Base-by-base conservation (phyloP, 441 rosid genomes). In the Pelargonium cotyledonis region DNA sequence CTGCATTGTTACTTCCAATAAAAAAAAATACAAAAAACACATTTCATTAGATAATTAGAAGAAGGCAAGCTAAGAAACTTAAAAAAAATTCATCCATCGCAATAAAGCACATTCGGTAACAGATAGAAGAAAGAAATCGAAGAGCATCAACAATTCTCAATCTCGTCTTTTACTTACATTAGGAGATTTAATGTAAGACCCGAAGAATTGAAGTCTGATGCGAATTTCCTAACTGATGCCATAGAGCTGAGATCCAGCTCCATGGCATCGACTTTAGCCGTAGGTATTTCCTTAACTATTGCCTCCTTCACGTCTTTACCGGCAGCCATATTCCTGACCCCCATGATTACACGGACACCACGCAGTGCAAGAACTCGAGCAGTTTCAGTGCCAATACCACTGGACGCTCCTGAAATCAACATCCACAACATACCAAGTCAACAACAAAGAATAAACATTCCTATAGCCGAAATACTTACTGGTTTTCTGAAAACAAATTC, bases 211-310 rank as follows among this genome's bases (percentile, higher is more conserved):
- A 81, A 91, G 6, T 84, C 82, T 18, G 86, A 77, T 0, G 89
- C 91, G 76, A 91, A 91, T 35, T 87, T 85, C 75, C 79, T 78
- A 8, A 91, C 89, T n/a, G 97, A 91, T 11, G 74, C 78, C 81
- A 86, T 49, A 3, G 91, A 91, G 75, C 86, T 85, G 38, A 91
- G 89, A 82, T 91, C 97, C 71, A 89, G 73, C 77, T 91, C 89
- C 95, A 89, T 85, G 68, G 83, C 83, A 68, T 89, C 91, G 16
- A 90, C 72, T 75, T 84, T 88, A 55, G 91, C 91, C 8, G 73
- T 63, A 38, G 95, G 92, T 61, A 78, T 80, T 72, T 85, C 78
- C 26, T 80, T 81, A 23, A 81, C 63, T 38, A 90, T 85, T 51
- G 81, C 68, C 72, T 85, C 87, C 58, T 79, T 81, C 10, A 83